These are phyloP conservation scores for Raphidocelis subcapitata DNA, from an alignment of 139 green algal species.

Conservation along the genomic window DNA sequence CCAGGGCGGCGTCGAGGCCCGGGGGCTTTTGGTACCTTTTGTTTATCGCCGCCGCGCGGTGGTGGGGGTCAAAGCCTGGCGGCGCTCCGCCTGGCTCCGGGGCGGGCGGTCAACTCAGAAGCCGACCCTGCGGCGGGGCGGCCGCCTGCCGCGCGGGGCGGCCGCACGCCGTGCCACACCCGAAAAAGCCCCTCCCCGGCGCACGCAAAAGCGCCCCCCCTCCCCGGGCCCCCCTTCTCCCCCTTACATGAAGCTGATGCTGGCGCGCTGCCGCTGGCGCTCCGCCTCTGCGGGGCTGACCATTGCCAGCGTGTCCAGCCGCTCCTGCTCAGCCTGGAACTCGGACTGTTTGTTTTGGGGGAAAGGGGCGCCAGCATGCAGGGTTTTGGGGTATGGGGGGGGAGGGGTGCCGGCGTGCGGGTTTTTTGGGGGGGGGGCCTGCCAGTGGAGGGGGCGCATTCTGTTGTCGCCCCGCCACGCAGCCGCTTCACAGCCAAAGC, in stretches of 20 bases:
- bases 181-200: too few species aligned
- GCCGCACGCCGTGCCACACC: too few species aligned
- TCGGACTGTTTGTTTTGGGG: slow-evolving; percentile 56
- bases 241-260: neutral
- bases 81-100: too few species aligned
- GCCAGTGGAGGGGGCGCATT: neutral
- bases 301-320: slow-evolving; percentile 64
- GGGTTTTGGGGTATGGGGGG: neutral
- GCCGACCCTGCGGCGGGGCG: too few species aligned
- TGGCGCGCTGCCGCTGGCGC: slow-evolving; percentile 51
- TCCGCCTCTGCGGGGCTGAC: slow-evolving; percentile 50
- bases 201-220: too few species aligned
- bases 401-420: too few species aligned
- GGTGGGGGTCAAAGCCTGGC: too few species aligned
- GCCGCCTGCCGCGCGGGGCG: too few species aligned
- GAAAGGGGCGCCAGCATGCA: neutral
- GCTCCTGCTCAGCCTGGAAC: slow-evolving; percentile 77
- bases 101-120: too few species aligned
- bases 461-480: neutral
- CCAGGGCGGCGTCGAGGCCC: slow-evolving; percentile 65
- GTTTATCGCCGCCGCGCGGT: too few species aligned
- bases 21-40: slow-evolving; percentile 85
- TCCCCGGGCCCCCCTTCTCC: neutral
- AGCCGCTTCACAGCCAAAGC: neutral
- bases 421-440: too few species aligned